Percentiles rank a stretch among this genome's conserved stretches.
These are phyloP conservation scores for Tylopilus rubrobrunneus DNA, from an alignment of 768 basidiomycete genomes.

Conservation along the genomic window DNA sequence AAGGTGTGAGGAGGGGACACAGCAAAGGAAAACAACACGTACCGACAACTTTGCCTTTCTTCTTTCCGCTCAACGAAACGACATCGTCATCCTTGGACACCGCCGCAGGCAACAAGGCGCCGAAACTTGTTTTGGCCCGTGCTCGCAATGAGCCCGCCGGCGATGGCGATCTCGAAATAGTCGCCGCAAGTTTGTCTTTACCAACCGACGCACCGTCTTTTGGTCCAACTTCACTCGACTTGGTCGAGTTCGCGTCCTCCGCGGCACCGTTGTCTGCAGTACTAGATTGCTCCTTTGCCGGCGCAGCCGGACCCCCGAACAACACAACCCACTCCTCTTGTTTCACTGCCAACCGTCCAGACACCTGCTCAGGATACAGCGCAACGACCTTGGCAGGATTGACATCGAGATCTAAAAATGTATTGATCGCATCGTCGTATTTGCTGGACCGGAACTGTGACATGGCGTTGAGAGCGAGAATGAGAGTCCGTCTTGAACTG, in stretches of 20 bases:
- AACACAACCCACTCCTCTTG: constrained; percentile 73
- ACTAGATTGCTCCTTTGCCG: constrained; percentile 7
- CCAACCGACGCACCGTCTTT: constrained; percentile 19
- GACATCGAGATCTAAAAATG: constrained; percentile 82
- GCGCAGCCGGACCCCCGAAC: constrained; percentile 67
- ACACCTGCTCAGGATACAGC: constrained; percentile 76
- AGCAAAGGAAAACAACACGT: constrained; percentile 24
- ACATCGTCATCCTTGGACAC: constrained; percentile 59
- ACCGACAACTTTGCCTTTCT: constrained; percentile 28
- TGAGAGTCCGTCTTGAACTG: constrained; percentile 42
- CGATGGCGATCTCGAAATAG: constrained; percentile 30
- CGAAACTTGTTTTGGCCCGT: constrained; percentile 53
- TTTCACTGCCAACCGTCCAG: constrained; percentile 72
- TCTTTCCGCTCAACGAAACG: constrained; percentile 45
- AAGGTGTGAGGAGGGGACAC: not conserved
- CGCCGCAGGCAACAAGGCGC: constrained; percentile 38
- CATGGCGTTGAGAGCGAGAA: constrained; percentile 76
- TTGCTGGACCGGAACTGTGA: constrained; percentile 65
- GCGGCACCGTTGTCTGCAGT: not conserved
- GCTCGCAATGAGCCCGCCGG: constrained; percentile 44
- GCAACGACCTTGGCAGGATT: constrained; percentile 94
- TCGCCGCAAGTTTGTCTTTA: constrained; percentile 17
- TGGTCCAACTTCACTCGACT: constrained; percentile 24
- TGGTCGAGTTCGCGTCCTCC: constrained; percentile 28
- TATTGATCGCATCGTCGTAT: constrained; percentile 79